Percentiles rank a stretch among this genome's conserved stretches.
phyloP scores from a whole-genome alignment of 2,329 filamentous ascomycete genomes.

The Fusarium transvaalense region DNA sequence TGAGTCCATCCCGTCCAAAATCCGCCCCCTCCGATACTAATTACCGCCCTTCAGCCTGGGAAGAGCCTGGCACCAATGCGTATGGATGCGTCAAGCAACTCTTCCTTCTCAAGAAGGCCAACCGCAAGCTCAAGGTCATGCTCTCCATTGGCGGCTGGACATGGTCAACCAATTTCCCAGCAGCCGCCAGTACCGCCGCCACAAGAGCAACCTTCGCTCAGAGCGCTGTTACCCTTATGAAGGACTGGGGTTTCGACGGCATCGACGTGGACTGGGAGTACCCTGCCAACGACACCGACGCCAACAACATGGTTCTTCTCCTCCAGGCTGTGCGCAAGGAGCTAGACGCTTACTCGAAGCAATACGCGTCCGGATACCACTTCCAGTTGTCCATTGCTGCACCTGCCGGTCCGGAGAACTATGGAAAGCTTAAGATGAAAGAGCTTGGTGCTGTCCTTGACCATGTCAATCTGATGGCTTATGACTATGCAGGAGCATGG shows the following conservation, averaged over 20 bases:
- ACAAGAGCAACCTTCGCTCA: constrained; percentile 74
- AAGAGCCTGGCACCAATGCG: constrained; percentile 73
- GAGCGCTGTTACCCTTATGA: constrained; percentile 75
- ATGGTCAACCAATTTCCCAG: constrained; percentile 79
- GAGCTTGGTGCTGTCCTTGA: constrained; percentile 64
- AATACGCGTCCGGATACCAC: constrained; percentile 57
- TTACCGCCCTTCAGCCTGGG: constrained; percentile 50
- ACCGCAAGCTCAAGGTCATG: constrained; percentile 80
- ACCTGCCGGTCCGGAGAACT: constrained; percentile 62
- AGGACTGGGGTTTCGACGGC: constrained; percentile 73
- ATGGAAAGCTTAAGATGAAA: constrained; percentile 60
- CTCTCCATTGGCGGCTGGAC: constrained; percentile 88
- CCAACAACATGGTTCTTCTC: constrained; percentile 57
- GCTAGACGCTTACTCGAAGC: constrained; percentile 60
- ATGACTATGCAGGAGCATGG: constrained; percentile 80
- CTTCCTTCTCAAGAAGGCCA: constrained; percentile 78
- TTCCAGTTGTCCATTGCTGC: constrained; percentile 66
- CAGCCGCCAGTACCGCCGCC: constrained; percentile 70
- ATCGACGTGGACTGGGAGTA: constrained; percentile 59
- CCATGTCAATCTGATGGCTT: constrained; percentile 75
- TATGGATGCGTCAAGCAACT: constrained; percentile 85
- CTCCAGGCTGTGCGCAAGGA: constrained; percentile 57
- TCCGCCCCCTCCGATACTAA: not conserved
- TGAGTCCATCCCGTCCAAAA: not conserved
- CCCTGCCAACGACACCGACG: constrained; percentile 53